Base-by-base conservation (phyloP, 2,329 filamentous ascomycete species). In the Parasarocladium wereldwijsianum region DNA sequence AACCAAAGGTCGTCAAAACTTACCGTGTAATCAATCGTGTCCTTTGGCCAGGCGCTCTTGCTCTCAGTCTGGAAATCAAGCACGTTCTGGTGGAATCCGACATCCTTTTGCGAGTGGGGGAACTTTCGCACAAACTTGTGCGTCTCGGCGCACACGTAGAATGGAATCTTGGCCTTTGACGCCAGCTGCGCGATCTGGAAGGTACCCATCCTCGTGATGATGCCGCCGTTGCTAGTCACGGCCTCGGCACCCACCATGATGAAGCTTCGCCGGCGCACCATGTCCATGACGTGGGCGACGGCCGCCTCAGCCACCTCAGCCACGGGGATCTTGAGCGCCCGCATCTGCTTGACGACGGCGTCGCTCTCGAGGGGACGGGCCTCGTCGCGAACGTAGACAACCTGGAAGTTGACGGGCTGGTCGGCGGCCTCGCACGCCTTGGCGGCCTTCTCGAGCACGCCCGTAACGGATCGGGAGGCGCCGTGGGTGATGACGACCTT, bases 41-140 rank as follows among this genome's bases (percentile, higher is more conserved):
- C 61, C 23, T 61, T 55, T 6, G 56, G 54, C 35, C 61, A 55
- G 36, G 66, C 49, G 33, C 53, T 58, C 24, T 43, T 29, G 9
- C 38, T 59, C 5, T 67, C 61, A 2, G 70, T 71, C 42, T 64
- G 64, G 50, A 90, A 92, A 28, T 82, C 71, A 35, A 90, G 63
- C 10, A 92, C 67, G 19, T 72, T 66, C 53, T 93, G 84, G 46
- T 78, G 69, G 40, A 93, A 60, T 0, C 81, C 81, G 34, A 93
- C 59, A 46, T 90, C 81, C 35, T 76, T 72, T 54, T 93, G 84
- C 38, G 77, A 74, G 14, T 90, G 58, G 2, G 87, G 83, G 44
- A 86, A 90, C 32, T 90, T 66, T 43, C 85, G 70, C 26, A 92
- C 84, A 48, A 98, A 94, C 58, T 98, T 98, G 62, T 98, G 90